Evolutionary conservation across 2,329 filamentous ascomycete genomes (phyloP), one percentile per base, ranked within the genome.

Genomic region (Penicillium vulpinum): DNA sequence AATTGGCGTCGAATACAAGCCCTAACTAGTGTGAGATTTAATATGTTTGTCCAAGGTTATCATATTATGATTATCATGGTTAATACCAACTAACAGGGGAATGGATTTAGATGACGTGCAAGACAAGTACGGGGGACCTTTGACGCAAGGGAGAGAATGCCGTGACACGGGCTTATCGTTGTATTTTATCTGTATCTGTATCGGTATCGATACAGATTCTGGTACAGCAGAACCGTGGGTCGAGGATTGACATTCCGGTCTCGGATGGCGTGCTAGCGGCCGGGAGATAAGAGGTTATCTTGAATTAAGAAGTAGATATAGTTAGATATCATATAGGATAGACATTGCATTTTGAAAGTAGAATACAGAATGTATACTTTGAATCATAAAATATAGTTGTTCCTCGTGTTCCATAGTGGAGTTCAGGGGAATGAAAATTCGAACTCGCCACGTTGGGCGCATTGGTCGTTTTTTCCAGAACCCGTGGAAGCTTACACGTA

Each of bases 241-340:
- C 61, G 28, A 45, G 15, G 54, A 61, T 62, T 57, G 49, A 53
- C 62, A 63, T 63, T 62, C 62, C 61, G 53, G 57, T 60, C 55
- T 58, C 61, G 61, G 62, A 57, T 57, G 59, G 59, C 60, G 60
- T 61, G 60, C 47, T 63, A 63, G 61, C 40, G 60, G 51, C 57
- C 62, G 62, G 22, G 39, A 6, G 39, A 43, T 31, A 24, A 49
- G 56, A 63, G 36, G 33, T 31, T 45, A 48, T 57, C 45, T 31
- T 24, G 38, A 26, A 47, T 43, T 49, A 39, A 39, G 47, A n/a
- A 41, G 24, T 21, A 47, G 31, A 31, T 39, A 9, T 47, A 18
- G 13, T 15, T 16, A 4, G 31, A 16, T 35, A 7, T 16, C n/a
- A n/a, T n/a, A 33, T 33, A 3, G 26, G 9, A 33, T 33, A 15